phyloP scores from a whole-genome alignment of 176 grass and related monocot species.

The Rhynchospora tenuis region DNA sequence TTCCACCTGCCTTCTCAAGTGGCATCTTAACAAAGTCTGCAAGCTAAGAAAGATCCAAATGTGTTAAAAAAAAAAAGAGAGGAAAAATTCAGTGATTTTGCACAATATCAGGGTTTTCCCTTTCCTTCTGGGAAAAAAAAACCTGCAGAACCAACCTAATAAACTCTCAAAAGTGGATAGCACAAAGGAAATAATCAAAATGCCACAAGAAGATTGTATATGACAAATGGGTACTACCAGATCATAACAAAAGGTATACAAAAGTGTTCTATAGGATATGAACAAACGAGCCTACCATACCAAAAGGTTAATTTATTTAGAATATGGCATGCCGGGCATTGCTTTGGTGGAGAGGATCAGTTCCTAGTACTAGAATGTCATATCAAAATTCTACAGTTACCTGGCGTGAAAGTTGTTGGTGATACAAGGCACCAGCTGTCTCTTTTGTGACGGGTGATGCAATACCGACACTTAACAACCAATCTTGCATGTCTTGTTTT shows the following conservation, averaged over 20 bases:
- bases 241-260: no score
- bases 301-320: not conserved
- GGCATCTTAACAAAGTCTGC: constrained; percentile 86
- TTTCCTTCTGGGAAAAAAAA: not conserved
- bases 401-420: constrained; percentile 89
- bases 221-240: no score
- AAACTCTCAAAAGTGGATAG: not conserved
- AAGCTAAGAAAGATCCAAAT: constrained; percentile 42
- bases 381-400: constrained; percentile 22
- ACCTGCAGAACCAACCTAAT: not conserved
- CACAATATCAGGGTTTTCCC: not conserved
- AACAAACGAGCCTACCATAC: not conserved
- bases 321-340: not conserved
- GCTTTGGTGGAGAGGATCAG: not conserved
- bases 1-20: constrained; percentile 87
- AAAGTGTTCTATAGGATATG: no score
- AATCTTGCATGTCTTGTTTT: constrained; percentile 99
- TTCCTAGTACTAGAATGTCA: not conserved
- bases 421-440: constrained; percentile 92
- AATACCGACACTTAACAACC: constrained; percentile 83
- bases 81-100: constrained; percentile 8
- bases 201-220: not conserved
- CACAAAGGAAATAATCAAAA: not conserved
- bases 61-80: not conserved
- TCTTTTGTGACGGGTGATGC: constrained; percentile 95